Base-by-base conservation (phyloP, 202 grass and related monocot species). In the Elaeis oleifera region DNA sequence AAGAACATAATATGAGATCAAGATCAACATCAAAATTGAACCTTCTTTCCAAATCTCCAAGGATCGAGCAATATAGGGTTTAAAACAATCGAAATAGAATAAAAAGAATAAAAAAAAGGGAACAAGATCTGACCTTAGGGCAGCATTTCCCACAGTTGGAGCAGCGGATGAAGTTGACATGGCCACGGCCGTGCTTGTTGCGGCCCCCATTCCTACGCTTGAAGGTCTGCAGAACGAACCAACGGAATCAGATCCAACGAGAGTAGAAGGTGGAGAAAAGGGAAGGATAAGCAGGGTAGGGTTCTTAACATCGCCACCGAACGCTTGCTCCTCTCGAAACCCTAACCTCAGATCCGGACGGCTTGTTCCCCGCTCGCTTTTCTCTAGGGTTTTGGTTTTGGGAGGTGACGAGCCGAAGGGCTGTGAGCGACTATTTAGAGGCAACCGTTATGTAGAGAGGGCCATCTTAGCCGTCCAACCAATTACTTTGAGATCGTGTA, bases 161-260 rank as follows among this genome's bases (percentile, higher is more conserved):
- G 79, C 79, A 81, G 54, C 79, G 79, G 79, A 81, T 76, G 72
- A 71, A 76, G 31, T 71, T 81, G 60, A 81, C 79, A 26, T 81
- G 79, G 67, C 79, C 79, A 51, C 79, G 79, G 59, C 79, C 79
- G 49, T 82, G 79, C 73, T 82, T 82, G 79, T 76, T 82, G 60
- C 73, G 79, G 8, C 79, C 79, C 61, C 73, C 79, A 57, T 82
- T 82, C 39, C 79, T 57, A 51, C 79, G 66, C 79, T 82, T 82
- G 67, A 82, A 76, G 18, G 79, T 82, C 79, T 79, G 62, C 13
- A 44, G 31, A 63, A 22, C 1, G 23, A 63, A 18, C 1, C 13
- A 24, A 60, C 27, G n/a, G 32, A 39, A 64, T 58, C 56, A 25
- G 22, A 32, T 60, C 21, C 9, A 44, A 9, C 1, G 36, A 44